Conservation (phyloP, 139 green algal genomes). For the Choricystis sp. region DNA sequence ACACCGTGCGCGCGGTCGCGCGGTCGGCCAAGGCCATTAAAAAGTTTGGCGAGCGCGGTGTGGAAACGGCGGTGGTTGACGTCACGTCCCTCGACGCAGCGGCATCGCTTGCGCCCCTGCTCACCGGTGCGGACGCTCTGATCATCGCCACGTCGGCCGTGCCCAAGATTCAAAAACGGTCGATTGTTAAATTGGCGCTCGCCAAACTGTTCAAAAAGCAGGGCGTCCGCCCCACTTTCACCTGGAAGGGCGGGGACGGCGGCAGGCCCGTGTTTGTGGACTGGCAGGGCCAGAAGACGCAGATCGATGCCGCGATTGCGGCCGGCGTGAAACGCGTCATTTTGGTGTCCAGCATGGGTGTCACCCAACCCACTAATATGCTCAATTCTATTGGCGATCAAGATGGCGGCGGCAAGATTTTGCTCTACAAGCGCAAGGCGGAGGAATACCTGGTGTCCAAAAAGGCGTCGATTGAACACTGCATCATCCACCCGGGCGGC, state of each 20-base stretch:
- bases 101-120: constrained; percentile 5
- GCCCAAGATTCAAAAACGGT: constrained; percentile 15
- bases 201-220: constrained; percentile 21
- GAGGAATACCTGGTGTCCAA: constrained; percentile 54
- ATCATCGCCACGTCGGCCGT: constrained; percentile 31
- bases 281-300: constrained; percentile 50
- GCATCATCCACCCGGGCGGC: constrained; percentile 60
- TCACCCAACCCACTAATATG: constrained; percentile 26
- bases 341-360: constrained; percentile 44
- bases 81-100: background rate
- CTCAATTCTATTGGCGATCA: constrained; percentile 31
- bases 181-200: constrained; percentile 6
- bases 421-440: constrained; percentile 55
- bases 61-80: background rate
- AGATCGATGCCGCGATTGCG: constrained; percentile 52
- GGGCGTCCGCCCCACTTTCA: constrained; percentile 7
- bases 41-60: too few species aligned
- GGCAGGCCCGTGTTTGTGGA: constrained; percentile 28
- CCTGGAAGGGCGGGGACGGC: background rate
- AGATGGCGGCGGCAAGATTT: constrained; percentile 61
- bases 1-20: background rate
- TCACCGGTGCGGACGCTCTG: constrained; percentile 24
- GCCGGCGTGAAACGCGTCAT: constrained; percentile 41
- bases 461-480: background rate
- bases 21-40: background rate